Percentiles rank a stretch among this genome's conserved stretches.
Conservation (phyloP, 331 rosid species). For the Quercus lobata region DNA sequence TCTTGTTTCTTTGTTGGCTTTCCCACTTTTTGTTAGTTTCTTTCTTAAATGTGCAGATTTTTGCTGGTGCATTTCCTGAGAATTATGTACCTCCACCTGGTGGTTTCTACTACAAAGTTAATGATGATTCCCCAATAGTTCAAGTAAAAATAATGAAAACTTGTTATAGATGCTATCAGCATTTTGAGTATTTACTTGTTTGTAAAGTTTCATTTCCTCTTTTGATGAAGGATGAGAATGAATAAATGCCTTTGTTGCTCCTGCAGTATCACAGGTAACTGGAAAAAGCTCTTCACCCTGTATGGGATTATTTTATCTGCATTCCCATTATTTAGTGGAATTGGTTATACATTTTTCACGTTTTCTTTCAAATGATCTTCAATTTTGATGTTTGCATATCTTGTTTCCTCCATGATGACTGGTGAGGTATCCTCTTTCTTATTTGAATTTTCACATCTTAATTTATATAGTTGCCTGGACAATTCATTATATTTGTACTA, state of each 20-base stretch:
- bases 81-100: constrained; percentile 81
- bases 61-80: constrained; percentile 83
- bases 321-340: not conserved
- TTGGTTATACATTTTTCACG: not conserved
- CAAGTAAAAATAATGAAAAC: constrained; percentile 44
- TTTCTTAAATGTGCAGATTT: constrained; percentile 44
- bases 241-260: constrained; percentile 80
- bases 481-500: not conserved
- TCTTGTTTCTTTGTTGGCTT: not conserved
- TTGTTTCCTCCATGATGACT: not conserved
- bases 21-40: not conserved
- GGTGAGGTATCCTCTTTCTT: not conserved
- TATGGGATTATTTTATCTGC: constrained; percentile 1
- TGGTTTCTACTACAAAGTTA: constrained; percentile 82
- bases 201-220: not conserved
- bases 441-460: not conserved
- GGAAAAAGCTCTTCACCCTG: constrained; percentile 16
- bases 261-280: constrained; percentile 83
- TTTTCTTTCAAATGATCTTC: not conserved
- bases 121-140: constrained; percentile 66
- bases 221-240: constrained; percentile 67
- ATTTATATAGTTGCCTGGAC: not conserved
- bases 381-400: not conserved
- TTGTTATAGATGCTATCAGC: not conserved
- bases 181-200: constrained; percentile 2